Evolutionary conservation across 1,284 basidiomycete genomes (phyloP), one percentile per base, ranked within the genome.

Genomic region (Coniferiporia sulphurascens): DNA sequence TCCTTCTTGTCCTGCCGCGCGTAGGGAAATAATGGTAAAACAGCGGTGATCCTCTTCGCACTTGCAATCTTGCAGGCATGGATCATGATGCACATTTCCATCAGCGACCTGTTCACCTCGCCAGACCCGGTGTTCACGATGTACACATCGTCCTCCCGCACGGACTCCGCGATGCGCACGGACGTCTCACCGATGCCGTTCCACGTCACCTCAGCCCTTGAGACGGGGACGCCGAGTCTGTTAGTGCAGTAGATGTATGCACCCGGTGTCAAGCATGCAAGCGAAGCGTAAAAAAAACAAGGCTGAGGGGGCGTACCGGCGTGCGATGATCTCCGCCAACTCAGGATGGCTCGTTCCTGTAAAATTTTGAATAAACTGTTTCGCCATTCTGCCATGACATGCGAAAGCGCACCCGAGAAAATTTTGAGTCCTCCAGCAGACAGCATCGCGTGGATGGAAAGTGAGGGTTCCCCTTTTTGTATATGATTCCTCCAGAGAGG

Each of bases 21-120:
- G 74, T 98, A 98, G 17, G 94, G 94, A 76, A 95, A 98, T 55
- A 97, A 84, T 49, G 95, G 95, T 58, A 97, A 82, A 65, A 99
- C 95, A 34, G 96, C 96, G 17, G 96, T 98, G 71, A 99, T 98
- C 65, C 97, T 82, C 71, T 90, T 91, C 56, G 96, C 95, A 65
- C 93, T 95, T 36, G 93, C 91, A 69, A 95, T 95, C 78, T 97
- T 98, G 86, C 97, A 98, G 13, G 97, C 96, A 73, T 99, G 96
- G 69, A 98, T 97, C 95, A 99, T 98, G 73, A 99, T 99, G 73
- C 96, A 96, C 52, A 98, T 83, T 74, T 98, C 95, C 89, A 96
- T 94, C 63, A 97, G 82, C 53, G 92, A 82, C 15, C 92, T 95
- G 74, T 94, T 95, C 69, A 95, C 85, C 58, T 85, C 81, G 57